Conservation (phyloP, 202 grass and related monocot genomes). For the Carex arenaria region DNA sequence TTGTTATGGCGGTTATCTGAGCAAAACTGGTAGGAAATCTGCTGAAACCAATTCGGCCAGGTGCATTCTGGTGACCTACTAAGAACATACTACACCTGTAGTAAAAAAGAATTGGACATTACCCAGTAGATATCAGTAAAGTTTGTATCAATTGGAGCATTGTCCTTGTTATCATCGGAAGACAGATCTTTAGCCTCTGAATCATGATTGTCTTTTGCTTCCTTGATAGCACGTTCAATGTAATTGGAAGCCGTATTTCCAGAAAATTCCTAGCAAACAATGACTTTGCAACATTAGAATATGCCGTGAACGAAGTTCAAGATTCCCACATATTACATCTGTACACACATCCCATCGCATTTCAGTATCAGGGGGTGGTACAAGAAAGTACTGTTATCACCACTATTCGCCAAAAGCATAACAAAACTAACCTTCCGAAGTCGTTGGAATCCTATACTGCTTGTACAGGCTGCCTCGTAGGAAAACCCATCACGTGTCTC, state of each 20-base stretch:
- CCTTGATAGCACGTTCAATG: conserved; percentile 9
- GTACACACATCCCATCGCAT: conserved; percentile 5
- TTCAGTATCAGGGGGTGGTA: conserved; percentile 30
- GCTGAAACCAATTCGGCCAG: neutral
- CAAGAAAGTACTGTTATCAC: conserved; percentile 25
- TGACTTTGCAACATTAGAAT: conserved; percentile 2
- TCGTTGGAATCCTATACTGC: conserved; percentile 42
- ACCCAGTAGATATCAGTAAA: conserved; percentile 39
- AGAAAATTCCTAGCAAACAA: conserved; percentile 31
- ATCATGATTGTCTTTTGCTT: conserved; percentile 3
- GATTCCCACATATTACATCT: conserved; percentile 24
- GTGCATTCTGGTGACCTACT: neutral
- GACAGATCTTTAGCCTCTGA: conserved; percentile 6
- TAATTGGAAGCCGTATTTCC: conserved; percentile 26
- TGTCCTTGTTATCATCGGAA: conserved; percentile 23
- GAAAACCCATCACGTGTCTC: conserved; percentile 93
- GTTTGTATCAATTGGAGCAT: conserved; percentile 17
- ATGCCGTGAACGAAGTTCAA: neutral
- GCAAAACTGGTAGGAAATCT: neutral
- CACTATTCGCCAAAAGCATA: conserved; percentile 5
- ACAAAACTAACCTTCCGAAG: conserved; percentile 70
- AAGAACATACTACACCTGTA: neutral
- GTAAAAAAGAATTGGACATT: conserved; percentile 8
- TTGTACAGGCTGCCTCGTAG: conserved; percentile 39
- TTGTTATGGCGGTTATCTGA: neutral